Evolutionary conservation across 2,329 filamentous ascomycete genomes (phyloP).

Genomic region (Lachnellula arida): DNA sequence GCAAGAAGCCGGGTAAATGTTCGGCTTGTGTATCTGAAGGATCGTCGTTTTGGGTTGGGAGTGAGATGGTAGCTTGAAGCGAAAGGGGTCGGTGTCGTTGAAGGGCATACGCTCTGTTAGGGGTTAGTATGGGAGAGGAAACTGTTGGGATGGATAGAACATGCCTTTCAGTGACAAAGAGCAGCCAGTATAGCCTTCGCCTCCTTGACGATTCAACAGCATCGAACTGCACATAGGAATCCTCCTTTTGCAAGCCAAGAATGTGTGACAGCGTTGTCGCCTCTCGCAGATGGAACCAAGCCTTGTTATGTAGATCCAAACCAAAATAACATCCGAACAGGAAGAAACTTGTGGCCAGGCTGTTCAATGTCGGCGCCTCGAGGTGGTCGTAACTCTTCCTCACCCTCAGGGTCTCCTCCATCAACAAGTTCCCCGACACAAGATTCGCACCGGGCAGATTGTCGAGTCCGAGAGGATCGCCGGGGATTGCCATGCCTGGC

Average conservation of each 20-base stretch:
- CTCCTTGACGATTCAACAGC: constrained; percentile 56
- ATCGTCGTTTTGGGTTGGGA: constrained; percentile 59
- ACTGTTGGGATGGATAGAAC: constrained; percentile 3
- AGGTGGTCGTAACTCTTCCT: constrained; percentile 59
- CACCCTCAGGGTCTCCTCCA: constrained; percentile 63
- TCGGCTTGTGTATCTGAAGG: constrained; percentile 49
- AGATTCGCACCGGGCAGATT: constrained; percentile 53
- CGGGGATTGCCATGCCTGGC: constrained; percentile 59
- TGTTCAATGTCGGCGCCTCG: constrained; percentile 51
- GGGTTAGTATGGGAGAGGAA: constrained; percentile 9
- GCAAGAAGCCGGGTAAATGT: constrained; percentile 52
- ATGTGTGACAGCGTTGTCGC: constrained; percentile 66
- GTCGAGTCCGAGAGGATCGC: constrained; percentile 52
- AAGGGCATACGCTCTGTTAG: constrained; percentile 59
- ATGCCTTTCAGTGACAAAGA: constrained; percentile 67
- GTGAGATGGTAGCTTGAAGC: constrained; percentile 62
- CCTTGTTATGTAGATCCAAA: constrained; percentile 67
- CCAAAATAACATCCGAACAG: constrained; percentile 69
- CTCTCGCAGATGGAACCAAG: constrained; percentile 76
- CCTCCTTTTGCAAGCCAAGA: constrained; percentile 56
- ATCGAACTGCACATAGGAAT: constrained; percentile 56
- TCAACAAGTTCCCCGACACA: constrained; percentile 58
- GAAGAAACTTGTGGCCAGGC: constrained; percentile 71
- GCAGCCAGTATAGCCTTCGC: constrained; percentile 67
- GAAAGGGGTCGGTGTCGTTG: constrained; percentile 66